Evolutionary conservation across 2,329 filamentous ascomycete species (phyloP), one percentile per base, ranked within the genome.

Genomic region (Albifimbria verrucaria): DNA sequence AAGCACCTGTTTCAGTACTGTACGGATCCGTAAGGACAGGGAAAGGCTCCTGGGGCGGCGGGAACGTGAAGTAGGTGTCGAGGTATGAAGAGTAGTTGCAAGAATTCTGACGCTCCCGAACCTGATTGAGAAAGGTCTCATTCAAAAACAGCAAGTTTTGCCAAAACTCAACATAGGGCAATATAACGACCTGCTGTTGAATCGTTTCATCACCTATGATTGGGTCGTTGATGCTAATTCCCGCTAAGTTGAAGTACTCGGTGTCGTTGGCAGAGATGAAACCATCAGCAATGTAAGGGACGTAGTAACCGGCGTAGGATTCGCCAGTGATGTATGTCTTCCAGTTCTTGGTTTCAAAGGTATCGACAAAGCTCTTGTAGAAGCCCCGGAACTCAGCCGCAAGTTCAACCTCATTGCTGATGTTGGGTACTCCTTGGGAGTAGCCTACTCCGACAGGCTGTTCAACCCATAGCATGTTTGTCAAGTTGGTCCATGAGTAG

Each of bases 391-490:
- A 91, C 59, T 92, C 81, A n/a, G 73, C 69, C 0, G 87, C 87
- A 1, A 88, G 77, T 58, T 91, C 87, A 25, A 83, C 79, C 58
- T 90, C 85, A 59, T 79, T 81, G 4, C 75, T 83, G 10, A 87
- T 87, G 0, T 80, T 88, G 3, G 83, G 76, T 1, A 71, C 80
- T 15, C 88, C 88, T 28, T 82, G 78, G 0, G 84, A 81, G 66
- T 89, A 92, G 15, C 89, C 89, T 0, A 87, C 88, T 25, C 78
- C 78, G 11, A 83, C 72, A 5, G 83, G 85, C 64, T 89, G 86
- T 61, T 90, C 88, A 9, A 89, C 78, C 82, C 85, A 94, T 46
- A 94, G 74, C 62, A 92, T 81, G 67, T 92, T 91, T 50, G 88
- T 89, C 32, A 93, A 70, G 49, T 87, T 87, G 55, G 82, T 82